Conservation (phyloP, 169 alveolate genomes). For the Plasmodium vinckei region DNA sequence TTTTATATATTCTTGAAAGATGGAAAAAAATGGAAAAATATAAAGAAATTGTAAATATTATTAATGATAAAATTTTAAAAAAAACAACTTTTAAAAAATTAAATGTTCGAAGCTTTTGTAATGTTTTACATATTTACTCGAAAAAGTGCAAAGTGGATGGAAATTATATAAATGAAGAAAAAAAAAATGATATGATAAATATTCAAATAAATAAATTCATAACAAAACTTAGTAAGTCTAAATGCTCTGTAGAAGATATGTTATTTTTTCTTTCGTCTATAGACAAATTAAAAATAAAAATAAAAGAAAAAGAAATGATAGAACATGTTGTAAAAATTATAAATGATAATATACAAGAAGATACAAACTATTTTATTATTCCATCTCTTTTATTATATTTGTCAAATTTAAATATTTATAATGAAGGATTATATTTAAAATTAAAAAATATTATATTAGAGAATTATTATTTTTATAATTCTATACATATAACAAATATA, state of each 20-base stretch:
- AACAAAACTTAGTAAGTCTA: constrained; percentile 9
- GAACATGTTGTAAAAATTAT: constrained; percentile 19
- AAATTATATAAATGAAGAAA: neutral
- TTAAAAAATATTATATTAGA: constrained; percentile 39
- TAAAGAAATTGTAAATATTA: constrained; percentile 19
- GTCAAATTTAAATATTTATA: constrained; percentile 42
- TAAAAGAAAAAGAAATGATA: constrained; percentile 14
- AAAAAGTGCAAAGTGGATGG: neutral
- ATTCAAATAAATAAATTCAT: constrained; percentile 12
- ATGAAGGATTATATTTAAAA: constrained; percentile 30
- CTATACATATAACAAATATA: constrained; percentile 53
- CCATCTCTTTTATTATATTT: constrained; percentile 42
- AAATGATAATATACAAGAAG: constrained; percentile 24
- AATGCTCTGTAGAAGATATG: constrained; percentile 30
- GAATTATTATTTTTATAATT: constrained; percentile 54
- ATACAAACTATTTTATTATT: constrained; percentile 25
- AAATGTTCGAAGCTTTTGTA: constrained; percentile 25
- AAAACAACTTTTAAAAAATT: constrained; percentile 24
- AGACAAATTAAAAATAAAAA: constrained; percentile 43
- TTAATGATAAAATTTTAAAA: constrained; percentile 25
- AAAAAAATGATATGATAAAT: neutral
- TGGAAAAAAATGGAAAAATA: constrained; percentile 22
- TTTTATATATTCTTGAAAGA: constrained; percentile 32
- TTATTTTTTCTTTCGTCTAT: constrained; percentile 27
- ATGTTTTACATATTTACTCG: constrained; percentile 21